Conservation (phyloP, 1,284 basidiomycete genomes). For the Xerocomus nothofagi region DNA sequence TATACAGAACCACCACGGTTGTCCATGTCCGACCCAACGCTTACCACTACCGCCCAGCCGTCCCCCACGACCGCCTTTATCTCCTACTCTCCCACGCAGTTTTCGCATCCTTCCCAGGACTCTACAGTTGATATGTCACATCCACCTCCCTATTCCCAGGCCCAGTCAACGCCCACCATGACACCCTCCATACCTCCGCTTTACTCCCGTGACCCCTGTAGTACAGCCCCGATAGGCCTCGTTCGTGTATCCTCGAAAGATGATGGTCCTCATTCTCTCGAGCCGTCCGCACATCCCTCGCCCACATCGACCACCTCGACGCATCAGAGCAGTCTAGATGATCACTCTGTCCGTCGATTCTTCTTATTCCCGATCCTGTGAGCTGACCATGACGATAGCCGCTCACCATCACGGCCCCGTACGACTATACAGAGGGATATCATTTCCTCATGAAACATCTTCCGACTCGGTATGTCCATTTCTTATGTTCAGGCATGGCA, state of each 20-base stretch:
- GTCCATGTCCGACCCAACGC: conserved; percentile 41
- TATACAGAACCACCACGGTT: conserved; percentile 38
- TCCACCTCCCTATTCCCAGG: conserved; percentile 32
- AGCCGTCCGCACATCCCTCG: conserved; percentile 37
- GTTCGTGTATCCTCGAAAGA: conserved; percentile 25
- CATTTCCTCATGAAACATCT: conserved; percentile 94
- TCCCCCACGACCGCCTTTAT: conserved; percentile 34
- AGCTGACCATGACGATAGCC: conserved; percentile 41
- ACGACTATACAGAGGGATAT: conserved; percentile 92
- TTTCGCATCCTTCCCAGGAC: conserved; percentile 48
- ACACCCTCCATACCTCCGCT: conserved; percentile 48
- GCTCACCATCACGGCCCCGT: conserved; percentile 81
- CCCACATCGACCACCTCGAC: conserved; percentile 44
- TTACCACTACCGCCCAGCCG: conserved; percentile 34
- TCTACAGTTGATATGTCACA: conserved; percentile 35
- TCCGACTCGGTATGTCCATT: conserved; percentile 68
- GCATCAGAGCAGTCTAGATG: conserved; percentile 27
- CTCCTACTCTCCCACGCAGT: conserved; percentile 39
- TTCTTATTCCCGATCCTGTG: neutral
- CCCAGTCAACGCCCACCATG: conserved; percentile 24
- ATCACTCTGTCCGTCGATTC: conserved; percentile 25
- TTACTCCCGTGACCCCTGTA: conserved; percentile 47
- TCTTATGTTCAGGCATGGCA: conserved; percentile 28
- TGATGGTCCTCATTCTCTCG: conserved; percentile 32
- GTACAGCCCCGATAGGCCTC: conserved; percentile 28